Evolutionary conservation across 2,329 filamentous ascomycete genomes (phyloP), one percentile per base, ranked within the genome.

Genomic region (Talaromyces islandicus): DNA sequence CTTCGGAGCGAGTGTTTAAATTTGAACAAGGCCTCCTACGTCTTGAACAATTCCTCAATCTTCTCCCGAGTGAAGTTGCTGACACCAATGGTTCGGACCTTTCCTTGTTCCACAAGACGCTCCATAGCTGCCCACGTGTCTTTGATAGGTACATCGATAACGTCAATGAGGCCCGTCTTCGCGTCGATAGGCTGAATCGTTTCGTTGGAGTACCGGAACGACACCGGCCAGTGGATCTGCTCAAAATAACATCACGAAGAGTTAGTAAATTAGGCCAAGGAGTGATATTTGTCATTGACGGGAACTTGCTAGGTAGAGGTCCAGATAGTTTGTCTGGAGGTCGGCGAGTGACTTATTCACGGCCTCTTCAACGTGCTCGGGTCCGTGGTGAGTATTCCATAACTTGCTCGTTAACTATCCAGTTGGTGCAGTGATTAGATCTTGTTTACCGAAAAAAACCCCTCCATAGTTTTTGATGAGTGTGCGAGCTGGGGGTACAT

Each of bases 21-120:
- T 52, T 10, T 10, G 11, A 17, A 52, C 24, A 19, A 52, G 21
- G 50, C 4, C 25, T 7, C 50, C 19, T 52, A 52, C 25, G 62
- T 73, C 59, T 58, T 59, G 11, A 79, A 64, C 24, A 81, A 69
- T 30, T 71, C 69, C 43, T 77, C 65, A 11, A 81, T 68, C 50
- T 79, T 75, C 17, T 65, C 65, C 0, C 73, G 73, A n/a, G 72
- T 72, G 68, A 88, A 91, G 75, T 91, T 91, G 67, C 85, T 88
- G 12, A 91, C 84, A 35, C 89, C 88, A 65, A 91, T 90, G 43
- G 84, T 83, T 61, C 80, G 81, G 54, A 84, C 85, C 53, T 81
- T 81, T 55, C 87, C 87, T 3, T 81, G 81, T 7, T 71, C 67
- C 3, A 82, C 70, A 2, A 85, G 68, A 10, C 80, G 81, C 67